Evolutionary conservation across 306 rosid genomes (phyloP).

Genomic region (Neltuma alba): DNA sequence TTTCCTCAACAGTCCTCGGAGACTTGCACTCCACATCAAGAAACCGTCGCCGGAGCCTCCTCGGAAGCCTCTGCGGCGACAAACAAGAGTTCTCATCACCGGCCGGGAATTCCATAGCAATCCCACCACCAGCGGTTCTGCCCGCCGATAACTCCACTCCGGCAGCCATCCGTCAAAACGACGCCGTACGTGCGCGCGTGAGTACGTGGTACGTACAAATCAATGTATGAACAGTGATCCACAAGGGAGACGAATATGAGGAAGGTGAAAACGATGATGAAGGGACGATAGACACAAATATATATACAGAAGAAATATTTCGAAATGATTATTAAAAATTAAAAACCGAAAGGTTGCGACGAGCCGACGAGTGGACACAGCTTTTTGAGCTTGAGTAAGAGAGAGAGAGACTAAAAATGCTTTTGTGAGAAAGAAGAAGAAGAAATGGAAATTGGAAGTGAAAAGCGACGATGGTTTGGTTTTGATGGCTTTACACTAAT

Average conservation of each 20-base stretch:
- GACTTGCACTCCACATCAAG: conserved; percentile 61
- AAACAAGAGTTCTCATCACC: conserved; percentile 47
- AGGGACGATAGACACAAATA: neutral
- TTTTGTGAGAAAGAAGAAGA: neutral
- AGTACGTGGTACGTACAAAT: neutral
- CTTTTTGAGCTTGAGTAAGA: conserved; percentile 26
- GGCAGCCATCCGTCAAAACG: conserved; percentile 47
- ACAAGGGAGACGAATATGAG: too few species aligned
- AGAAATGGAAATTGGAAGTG: neutral
- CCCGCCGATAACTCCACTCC: conserved; percentile 56
- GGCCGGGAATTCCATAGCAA: conserved; percentile 55
- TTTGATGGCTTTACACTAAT: neutral
- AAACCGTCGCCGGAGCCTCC: conserved; percentile 74
- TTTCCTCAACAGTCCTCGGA: conserved; percentile 77
- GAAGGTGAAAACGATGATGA: neutral
- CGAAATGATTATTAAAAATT: neutral
- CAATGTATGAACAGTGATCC: neutral
- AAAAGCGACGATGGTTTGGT: conserved; percentile 27
- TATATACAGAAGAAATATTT: neutral
- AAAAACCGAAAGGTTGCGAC: conserved; percentile 34
- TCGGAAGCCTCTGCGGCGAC: conserved; percentile 69
- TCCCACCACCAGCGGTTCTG: conserved; percentile 34
- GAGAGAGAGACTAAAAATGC: conserved; percentile 20
- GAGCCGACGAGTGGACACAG: conserved; percentile 50
- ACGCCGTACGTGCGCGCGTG: conserved; percentile 35